Conservation (phyloP, 345 rosid genomes). For the Rubroshorea leprosula region DNA sequence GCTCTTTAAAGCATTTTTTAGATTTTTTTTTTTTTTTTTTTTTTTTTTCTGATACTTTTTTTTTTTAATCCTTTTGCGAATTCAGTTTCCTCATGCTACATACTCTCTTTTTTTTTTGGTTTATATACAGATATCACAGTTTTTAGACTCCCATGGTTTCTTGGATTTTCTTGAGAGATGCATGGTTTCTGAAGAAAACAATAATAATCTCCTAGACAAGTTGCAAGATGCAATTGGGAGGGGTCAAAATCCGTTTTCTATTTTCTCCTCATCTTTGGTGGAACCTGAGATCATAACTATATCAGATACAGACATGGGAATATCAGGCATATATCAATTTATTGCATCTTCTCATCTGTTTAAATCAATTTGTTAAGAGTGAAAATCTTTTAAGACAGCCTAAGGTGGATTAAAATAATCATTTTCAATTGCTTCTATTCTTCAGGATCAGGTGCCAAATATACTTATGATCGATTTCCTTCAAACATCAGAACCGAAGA, state of each 20-base stretch:
- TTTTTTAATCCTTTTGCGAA: neutral
- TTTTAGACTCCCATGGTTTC: slow-evolving; percentile 83
- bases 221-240: slow-evolving; percentile 95
- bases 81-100: slow-evolving; percentile 1
- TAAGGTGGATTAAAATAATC: neutral
- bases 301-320: slow-evolving; percentile 73
- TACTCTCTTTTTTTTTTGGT: slow-evolving; percentile 9
- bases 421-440: slow-evolving; percentile 18
- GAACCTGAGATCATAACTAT: slow-evolving; percentile 91
- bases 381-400: neutral
- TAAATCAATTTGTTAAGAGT: neutral
- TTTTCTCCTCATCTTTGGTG: slow-evolving; percentile 53
- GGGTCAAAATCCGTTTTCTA: slow-evolving; percentile 84
- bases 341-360: slow-evolving; percentile 9
- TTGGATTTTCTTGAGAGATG: slow-evolving; percentile 88
- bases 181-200: slow-evolving; percentile 58
- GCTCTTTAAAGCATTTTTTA: neutral
- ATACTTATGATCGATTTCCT: slow-evolving; percentile 95
- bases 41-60: neutral
- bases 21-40: neutral
- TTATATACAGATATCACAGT: slow-evolving; percentile 63
- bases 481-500: slow-evolving; percentile 80
- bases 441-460: slow-evolving; percentile 79
- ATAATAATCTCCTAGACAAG: slow-evolving; percentile 79
- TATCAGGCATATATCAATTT: slow-evolving; percentile 42